A percentile compares a stretch with the other conserved stretches of the same genome.
These are phyloP conservation scores for Wilcoxina mikolae DNA, from an alignment of 495 filamentous ascomycete species.

Conservation along the genomic window DNA sequence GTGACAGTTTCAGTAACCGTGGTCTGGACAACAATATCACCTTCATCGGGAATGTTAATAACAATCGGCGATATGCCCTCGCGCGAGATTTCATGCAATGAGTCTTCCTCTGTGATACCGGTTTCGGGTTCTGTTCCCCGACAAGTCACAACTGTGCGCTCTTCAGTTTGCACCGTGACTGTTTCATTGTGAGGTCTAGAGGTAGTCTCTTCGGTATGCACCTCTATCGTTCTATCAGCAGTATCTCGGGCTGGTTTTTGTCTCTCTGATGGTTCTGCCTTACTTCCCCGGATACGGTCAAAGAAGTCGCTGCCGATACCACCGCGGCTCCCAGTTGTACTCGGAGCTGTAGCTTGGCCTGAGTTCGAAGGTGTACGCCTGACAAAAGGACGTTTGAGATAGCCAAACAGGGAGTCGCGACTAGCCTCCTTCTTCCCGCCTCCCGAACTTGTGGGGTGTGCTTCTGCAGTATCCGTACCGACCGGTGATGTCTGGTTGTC, in stretches of 20 bases:
- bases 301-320: conserved; percentile 1
- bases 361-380: not conserved
- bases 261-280: not conserved
- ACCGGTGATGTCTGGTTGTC: not conserved
- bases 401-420: not conserved
- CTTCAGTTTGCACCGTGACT: not conserved
- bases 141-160: too few relatives aligned
- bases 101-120: too few relatives aligned
- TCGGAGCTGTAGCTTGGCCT: not conserved
- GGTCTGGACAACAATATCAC: too few relatives aligned
- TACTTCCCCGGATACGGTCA: not conserved
- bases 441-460: not conserved
- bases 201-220: not conserved
- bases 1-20: too few relatives aligned
- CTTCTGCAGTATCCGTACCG: not conserved
- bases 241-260: not conserved
- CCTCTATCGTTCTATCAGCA: not conserved
- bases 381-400: not conserved
- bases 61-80: too few relatives aligned
- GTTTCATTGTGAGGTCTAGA: not conserved
- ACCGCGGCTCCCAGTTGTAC: not conserved
- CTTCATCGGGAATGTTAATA: too few relatives aligned
- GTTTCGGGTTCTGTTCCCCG: too few relatives aligned
- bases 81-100: too few relatives aligned
- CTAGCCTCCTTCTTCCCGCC: too few relatives aligned